Base-by-base conservation (phyloP, 2,329 filamentous ascomycete species). In the Cordyceps cicadae region DNA sequence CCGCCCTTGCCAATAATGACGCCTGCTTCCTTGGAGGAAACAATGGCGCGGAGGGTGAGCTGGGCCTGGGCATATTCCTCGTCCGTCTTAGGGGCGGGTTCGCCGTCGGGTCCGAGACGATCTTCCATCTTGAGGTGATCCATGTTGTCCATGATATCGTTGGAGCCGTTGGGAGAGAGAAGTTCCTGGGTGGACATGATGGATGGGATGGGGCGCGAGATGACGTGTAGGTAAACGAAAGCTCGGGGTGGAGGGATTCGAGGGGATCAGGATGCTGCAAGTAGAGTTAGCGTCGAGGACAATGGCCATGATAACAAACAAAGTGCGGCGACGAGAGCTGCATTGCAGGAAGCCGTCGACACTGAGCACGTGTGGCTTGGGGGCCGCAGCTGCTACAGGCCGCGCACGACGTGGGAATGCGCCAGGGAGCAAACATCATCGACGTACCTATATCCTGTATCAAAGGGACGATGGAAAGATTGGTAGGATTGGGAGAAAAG, bases 1-100 rank as follows among this genome's bases (percentile, higher is more conserved):
- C 94, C 94, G 62, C 88, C 92, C 79, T 99, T 99, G 76, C 94
- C 94, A 75, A 99, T 99, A 76, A 99, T 97, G 70, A 99, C 92
- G 71, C 94, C 94, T 63, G 94, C 94, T 78, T 99, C 94, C 80
- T 97, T 97, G 74, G 94, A 97, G 39, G 94, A 97, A 67, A 99
- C 94, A 73, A 99, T 97, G 68, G 94, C 94, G 73, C 94, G 90
- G 65, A 99, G 85, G 64, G 94, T 99, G 70, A 99, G 82, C 76
- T 95, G 90, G 57, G 92, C 87, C 74, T 92, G 86, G 56, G 91
- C 92, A 72, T 99, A 99, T 76, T 99, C 94, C 74, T 97, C 92
- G 69, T 99, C 94, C 62, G 93, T 96, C 79, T 93, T 94, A 69
- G 91, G 93, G 63, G 84, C 83, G 64, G 85, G 83, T 68, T 93